A percentile compares a stretch with the other conserved stretches of the same genome.
Evolutionary conservation across 192 early-diverging fungal genomes (phyloP).

Genomic region (Coemansia sp.): DNA sequence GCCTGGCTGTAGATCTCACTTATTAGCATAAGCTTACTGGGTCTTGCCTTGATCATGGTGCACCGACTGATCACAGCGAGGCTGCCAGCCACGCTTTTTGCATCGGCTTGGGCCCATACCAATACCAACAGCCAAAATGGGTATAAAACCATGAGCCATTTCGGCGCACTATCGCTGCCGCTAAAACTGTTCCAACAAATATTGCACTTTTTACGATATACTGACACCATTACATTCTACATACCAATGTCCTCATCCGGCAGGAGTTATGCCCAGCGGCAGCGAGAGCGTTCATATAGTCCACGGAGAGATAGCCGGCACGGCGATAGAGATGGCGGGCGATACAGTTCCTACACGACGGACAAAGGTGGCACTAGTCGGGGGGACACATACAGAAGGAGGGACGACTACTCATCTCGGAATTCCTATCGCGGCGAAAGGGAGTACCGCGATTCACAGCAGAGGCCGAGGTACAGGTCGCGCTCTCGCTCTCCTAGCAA

Average conservation of each 20-base stretch:
- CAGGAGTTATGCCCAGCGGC: background rate
- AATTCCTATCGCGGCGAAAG: background rate
- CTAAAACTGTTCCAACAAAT: too few species aligned
- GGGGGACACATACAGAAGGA: background rate
- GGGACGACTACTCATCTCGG: background rate
- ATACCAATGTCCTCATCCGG: background rate
- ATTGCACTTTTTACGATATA: background rate
- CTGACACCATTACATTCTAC: background rate
- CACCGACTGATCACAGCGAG: too few species aligned
- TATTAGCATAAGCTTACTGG: too few species aligned
- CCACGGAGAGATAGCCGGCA: background rate
- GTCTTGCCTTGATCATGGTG: too few species aligned
- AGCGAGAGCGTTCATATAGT: slow-evolving; percentile 1
- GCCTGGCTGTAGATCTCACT: too few species aligned
- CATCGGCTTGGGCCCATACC: too few species aligned
- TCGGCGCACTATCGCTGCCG: too few species aligned
- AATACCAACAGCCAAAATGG: too few species aligned
- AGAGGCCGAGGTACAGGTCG: background rate
- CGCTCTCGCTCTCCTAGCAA: background rate
- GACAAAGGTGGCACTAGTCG: background rate
- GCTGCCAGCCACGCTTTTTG: too few species aligned
- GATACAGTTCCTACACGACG: background rate
- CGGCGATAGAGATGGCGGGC: background rate
- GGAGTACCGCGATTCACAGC: background rate
- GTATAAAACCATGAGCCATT: too few species aligned